phyloP scores from a whole-genome alignment of 768 basidiomycete species.

The Leccinum broughii region DNA sequence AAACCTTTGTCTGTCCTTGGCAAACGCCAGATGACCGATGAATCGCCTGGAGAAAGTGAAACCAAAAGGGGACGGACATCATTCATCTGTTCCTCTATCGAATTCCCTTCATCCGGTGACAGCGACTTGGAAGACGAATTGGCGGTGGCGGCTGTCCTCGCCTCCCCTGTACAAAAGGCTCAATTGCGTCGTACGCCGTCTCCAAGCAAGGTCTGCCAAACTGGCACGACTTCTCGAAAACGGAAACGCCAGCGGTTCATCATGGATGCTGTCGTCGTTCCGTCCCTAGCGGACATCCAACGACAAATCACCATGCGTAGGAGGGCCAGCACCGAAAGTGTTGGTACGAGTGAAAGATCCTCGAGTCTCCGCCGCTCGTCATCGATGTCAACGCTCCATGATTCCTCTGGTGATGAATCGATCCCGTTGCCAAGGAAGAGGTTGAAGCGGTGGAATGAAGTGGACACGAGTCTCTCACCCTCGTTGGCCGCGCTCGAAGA shows the following conservation, averaged over 20 bases:
- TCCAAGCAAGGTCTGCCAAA: conserved; percentile 8
- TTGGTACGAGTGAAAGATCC: conserved; percentile 5
- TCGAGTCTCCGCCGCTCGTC: conserved; percentile 26
- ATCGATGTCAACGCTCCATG: conserved; percentile 25
- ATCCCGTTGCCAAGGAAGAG: conserved; percentile 22
- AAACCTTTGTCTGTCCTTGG: conserved; percentile 33
- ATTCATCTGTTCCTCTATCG: conserved; percentile 34
- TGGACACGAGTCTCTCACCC: conserved; percentile 16
- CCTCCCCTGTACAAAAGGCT: conserved; percentile 18
- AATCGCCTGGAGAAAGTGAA: conserved; percentile 30
- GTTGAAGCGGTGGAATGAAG: conserved; percentile 24
- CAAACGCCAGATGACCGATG: conserved; percentile 47
- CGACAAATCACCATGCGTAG: conserved; percentile 20
- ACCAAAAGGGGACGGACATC: conserved; percentile 30
- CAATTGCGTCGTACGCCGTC: conserved; percentile 1
- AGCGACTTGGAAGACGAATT: conserved; percentile 34
- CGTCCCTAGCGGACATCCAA: conserved; percentile 34
- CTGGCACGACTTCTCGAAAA: conserved; percentile 15
- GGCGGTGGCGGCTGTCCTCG: conserved; percentile 25
- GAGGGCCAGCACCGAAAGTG: conserved; percentile 20
- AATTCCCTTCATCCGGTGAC: conserved; percentile 27
- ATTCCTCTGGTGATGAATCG: conserved; percentile 16
- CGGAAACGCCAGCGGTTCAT: conserved; percentile 51
- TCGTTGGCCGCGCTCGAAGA: conserved; percentile 26
- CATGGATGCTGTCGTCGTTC: conserved; percentile 55